phyloP scores from a whole-genome alignment of 805 yeast genomes.

The Scheffersomyces spartinae region DNA sequence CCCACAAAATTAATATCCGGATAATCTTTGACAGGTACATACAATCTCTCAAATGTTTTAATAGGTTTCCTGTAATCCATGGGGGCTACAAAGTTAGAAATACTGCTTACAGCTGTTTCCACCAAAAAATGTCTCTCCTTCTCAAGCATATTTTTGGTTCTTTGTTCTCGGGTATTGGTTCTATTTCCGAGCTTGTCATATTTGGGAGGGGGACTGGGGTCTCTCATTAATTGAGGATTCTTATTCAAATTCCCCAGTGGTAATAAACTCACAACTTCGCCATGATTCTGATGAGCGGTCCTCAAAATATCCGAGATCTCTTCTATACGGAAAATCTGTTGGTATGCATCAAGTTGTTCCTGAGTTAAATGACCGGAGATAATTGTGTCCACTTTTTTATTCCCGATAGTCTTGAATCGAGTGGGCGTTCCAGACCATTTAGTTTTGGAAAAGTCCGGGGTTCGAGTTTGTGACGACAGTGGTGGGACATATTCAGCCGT shows the following conservation, averaged over 20 bases:
- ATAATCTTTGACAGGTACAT: slow-evolving; percentile 73
- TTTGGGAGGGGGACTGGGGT: slow-evolving; percentile 88
- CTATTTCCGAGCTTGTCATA: slow-evolving; percentile 80
- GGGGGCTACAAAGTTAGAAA: slow-evolving; percentile 78
- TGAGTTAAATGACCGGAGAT: slow-evolving; percentile 33
- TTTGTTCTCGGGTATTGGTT: slow-evolving; percentile 68
- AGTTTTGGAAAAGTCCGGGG: neutral
- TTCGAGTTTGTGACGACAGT: neutral
- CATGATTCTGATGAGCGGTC: slow-evolving; percentile 13
- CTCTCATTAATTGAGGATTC: slow-evolving; percentile 32
- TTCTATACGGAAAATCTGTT: slow-evolving; percentile 59
- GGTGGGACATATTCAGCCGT: slow-evolving; percentile 1
- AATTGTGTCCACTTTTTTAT: slow-evolving; percentile 16
- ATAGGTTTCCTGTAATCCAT: slow-evolving; percentile 59
- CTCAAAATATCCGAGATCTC: slow-evolving; percentile 59
- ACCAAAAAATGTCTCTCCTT: slow-evolving; percentile 72
- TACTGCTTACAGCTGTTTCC: slow-evolving; percentile 56
- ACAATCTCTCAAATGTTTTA: slow-evolving; percentile 68
- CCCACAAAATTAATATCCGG: slow-evolving; percentile 94
- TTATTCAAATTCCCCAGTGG: slow-evolving; percentile 23
- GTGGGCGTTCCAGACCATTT: slow-evolving; percentile 24
- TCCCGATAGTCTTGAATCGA: slow-evolving; percentile 13
- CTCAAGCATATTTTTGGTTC: slow-evolving; percentile 52
- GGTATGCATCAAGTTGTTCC: slow-evolving; percentile 75
- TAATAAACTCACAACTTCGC: slow-evolving; percentile 34